Percentiles rank a stretch among this genome's conserved stretches.
Conservation (phyloP, 352 stramenopile species). For the Thraustochytrium striatum region DNA sequence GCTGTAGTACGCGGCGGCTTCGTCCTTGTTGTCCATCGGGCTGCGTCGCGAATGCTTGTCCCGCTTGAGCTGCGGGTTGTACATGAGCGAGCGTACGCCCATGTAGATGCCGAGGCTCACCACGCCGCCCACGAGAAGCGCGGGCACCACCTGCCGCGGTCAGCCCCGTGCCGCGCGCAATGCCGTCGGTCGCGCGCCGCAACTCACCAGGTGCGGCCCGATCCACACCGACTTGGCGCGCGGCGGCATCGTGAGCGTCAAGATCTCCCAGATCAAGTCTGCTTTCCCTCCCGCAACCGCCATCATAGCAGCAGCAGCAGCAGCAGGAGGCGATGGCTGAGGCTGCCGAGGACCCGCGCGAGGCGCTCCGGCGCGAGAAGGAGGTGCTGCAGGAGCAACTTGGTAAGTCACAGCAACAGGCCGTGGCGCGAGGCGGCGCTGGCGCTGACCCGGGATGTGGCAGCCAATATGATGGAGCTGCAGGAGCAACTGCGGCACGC, state of each 20-base stretch:
- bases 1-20: neutral
- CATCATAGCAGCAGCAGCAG: too few species aligned
- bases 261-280: too few species aligned
- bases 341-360: too few species aligned
- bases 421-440: neutral
- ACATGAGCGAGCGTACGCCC: neutral
- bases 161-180: neutral
- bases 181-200: neutral
- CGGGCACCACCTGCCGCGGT: constrained; percentile 2
- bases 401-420: neutral
- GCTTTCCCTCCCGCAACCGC: too few species aligned
- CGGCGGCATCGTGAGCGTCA: too few species aligned
- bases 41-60: neutral
- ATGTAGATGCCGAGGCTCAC: neutral
- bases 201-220: constrained; percentile 6
- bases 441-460: neutral
- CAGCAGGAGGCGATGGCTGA: too few species aligned
- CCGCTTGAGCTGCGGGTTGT: constrained; percentile 17
- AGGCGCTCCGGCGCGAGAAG: constrained; percentile 7
- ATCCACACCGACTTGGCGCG: too few species aligned
- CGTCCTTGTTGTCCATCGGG: constrained; percentile 30
- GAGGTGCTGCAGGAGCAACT: constrained; percentile 25
- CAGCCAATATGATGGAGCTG: constrained; percentile 22
- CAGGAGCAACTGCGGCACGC: neutral
- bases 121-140: neutral